Conservation (phyloP, 2,329 filamentous ascomycete species). For the Hypoxylon sp. region DNA sequence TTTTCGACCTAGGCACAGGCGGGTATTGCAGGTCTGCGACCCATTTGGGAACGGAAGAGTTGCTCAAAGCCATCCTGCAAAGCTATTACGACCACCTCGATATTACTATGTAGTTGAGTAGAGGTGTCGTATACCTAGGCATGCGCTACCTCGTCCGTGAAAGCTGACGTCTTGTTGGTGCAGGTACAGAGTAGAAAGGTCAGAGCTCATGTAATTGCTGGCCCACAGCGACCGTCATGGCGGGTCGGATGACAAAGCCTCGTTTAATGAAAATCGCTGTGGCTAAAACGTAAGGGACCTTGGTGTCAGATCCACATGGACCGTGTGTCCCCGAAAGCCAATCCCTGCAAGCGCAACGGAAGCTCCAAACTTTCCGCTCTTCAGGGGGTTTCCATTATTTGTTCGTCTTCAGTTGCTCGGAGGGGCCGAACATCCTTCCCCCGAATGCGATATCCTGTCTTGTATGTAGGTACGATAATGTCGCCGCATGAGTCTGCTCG, state of each 20-base stretch:
- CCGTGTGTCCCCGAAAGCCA: slow-evolving; percentile 16
- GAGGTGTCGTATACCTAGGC: not conserved
- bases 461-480: slow-evolving; percentile 27
- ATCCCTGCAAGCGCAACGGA: slow-evolving; percentile 38
- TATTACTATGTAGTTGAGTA: not conserved
- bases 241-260: slow-evolving; percentile 25
- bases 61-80: slow-evolving; percentile 45
- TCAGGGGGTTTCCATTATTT: slow-evolving; percentile 35
- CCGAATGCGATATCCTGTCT: slow-evolving; percentile 13
- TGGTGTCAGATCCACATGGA: slow-evolving; percentile 12
- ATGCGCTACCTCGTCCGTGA: not conserved
- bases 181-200: slow-evolving; percentile 5
- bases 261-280: slow-evolving; percentile 6
- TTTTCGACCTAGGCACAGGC: slow-evolving; percentile 76
- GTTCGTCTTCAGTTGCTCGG: slow-evolving; percentile 18
- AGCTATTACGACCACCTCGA: not conserved
- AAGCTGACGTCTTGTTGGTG: slow-evolving; percentile 3
- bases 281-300: not conserved
- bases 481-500: slow-evolving; percentile 21
- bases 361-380: slow-evolving; percentile 38
- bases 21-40: slow-evolving; percentile 83
- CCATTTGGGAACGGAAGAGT: slow-evolving; percentile 78
- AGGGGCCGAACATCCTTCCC: slow-evolving; percentile 32
- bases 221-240: slow-evolving; percentile 22
- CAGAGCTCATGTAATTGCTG: slow-evolving; percentile 14